Percentiles rank a stretch among this genome's conserved stretches.
phyloP scores from a whole-genome alignment of 495 filamentous ascomycete species.

The Xylaria longipes region DNA sequence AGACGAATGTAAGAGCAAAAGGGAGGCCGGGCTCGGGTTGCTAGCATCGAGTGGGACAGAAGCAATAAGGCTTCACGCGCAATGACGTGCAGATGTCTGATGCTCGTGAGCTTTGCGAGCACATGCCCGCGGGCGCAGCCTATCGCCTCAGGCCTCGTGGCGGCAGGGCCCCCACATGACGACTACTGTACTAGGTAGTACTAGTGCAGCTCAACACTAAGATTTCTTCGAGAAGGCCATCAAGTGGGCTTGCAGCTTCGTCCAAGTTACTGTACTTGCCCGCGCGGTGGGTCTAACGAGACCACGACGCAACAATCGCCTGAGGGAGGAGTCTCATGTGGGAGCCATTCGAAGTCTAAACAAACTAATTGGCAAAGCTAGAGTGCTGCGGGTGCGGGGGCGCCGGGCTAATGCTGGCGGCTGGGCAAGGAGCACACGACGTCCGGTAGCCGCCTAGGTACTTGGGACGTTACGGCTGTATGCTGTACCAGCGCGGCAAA shows the following conservation, averaged over 20 bases:
- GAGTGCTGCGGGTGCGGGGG: constrained; percentile 6
- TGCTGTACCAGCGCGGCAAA: constrained; percentile 18
- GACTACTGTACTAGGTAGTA: neutral
- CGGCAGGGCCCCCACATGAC: constrained; percentile 7
- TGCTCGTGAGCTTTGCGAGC: constrained; percentile 11
- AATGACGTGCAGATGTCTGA: constrained; percentile 13
- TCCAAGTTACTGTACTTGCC: neutral
- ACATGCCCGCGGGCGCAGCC: constrained; percentile 15
- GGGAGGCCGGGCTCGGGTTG: neutral
- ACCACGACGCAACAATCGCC: constrained; percentile 4
- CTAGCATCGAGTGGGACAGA: neutral
- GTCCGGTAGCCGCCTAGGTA: neutral
- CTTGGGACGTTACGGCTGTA: neutral
- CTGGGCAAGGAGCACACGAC: neutral
- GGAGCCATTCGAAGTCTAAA: neutral
- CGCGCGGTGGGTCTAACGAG: neutral
- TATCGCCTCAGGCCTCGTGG: constrained; percentile 22
- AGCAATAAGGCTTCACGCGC: constrained; percentile 7
- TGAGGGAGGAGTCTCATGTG: neutral
- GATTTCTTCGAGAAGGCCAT: neutral
- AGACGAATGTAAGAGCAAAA: neutral
- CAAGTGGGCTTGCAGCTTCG: neutral
- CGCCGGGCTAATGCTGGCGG: neutral
- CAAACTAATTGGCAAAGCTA: neutral
- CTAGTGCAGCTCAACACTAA: constrained; percentile 14